Base-by-base conservation (phyloP, 441 rosid species). In the Codiaeum variegatum region DNA sequence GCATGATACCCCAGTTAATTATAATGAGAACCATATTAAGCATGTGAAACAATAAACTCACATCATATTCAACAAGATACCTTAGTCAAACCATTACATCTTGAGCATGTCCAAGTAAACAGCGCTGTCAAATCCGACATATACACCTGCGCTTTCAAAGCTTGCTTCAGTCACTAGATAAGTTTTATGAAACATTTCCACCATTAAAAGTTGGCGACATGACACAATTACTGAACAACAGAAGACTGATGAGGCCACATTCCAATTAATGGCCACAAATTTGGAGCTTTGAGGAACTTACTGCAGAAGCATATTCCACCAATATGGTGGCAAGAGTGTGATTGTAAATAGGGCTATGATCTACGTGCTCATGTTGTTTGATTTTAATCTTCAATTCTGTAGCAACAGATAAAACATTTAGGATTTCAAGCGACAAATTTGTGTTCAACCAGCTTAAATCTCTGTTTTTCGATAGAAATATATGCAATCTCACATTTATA, bases 301-400 rank as follows among this genome's bases (percentile, higher is more conserved):
- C 98, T 54, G 98, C 98, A 69, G 98, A 90, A 32, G 97, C 95
- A 77, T 94, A 94, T 79, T 94, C 93, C 74, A 90, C 98, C 80
- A 92, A 82, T 75, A 86, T 90, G 11, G 77, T 78, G 38, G 95
- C 92, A 47, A 90, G 91, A 23, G 97, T 90, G 78, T 85, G 97
- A 81, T 94, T 94, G 84, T 89, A 94, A 76, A 72, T 77, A 40
- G 86, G 81, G 19, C 62, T 24, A 73, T 36, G 71, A 71, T 71
- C 76, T 7, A 34, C 0, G 28, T 64, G 69, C 72, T 56, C 62
- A 70, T 84, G 77, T 62, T 77, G 44, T 40, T 40, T 55, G 18
- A 9, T 62, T 76, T 78, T 74, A 70, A 79, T 67, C 74, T 80
- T 85, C 56, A 94, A 78, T 77, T 87, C 97, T 90, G 83, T 75